A percentile compares a stretch with the other conserved stretches of the same genome.
These are phyloP conservation scores for Linnemannia elongata DNA, from an alignment of 192 early-diverging fungal genomes.

Conservation along the genomic window DNA sequence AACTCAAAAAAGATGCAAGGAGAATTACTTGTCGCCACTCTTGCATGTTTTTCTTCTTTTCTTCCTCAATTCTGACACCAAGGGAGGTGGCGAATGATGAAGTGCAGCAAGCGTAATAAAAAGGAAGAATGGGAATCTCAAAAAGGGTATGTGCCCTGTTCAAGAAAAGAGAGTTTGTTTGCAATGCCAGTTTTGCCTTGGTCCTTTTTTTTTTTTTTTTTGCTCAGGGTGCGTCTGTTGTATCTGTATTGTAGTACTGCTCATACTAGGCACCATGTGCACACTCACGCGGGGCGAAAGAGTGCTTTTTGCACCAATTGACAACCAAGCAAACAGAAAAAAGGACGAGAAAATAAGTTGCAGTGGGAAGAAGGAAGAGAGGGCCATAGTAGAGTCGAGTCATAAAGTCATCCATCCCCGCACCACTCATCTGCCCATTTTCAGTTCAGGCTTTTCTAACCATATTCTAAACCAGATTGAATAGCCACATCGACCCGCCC, in stretches of 20 bases:
- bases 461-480: not conserved
- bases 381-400: not conserved
- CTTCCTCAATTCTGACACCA: not conserved
- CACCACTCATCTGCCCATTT: not conserved
- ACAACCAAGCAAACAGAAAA: not conserved
- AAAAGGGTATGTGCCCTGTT: not conserved
- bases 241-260: slow-evolving; percentile 3
- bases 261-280: slow-evolving; percentile 1
- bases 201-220: not conserved
- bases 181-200: not conserved
- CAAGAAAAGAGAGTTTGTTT: not conserved
- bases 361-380: not conserved
- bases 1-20: not conserved
- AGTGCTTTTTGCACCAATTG: not conserved
- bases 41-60: not conserved
- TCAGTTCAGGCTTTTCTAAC: not conserved
- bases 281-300: not conserved
- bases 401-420: not conserved
- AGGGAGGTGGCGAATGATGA: not conserved
- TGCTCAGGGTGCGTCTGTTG: slow-evolving; percentile 4
- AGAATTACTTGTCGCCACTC: not conserved
- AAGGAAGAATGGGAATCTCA: not conserved
- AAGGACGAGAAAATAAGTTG: not conserved
- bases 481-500: not conserved
- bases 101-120: not conserved